Base-by-base conservation (phyloP, 208 protist genomes). In the Strigomonas culicis region DNA sequence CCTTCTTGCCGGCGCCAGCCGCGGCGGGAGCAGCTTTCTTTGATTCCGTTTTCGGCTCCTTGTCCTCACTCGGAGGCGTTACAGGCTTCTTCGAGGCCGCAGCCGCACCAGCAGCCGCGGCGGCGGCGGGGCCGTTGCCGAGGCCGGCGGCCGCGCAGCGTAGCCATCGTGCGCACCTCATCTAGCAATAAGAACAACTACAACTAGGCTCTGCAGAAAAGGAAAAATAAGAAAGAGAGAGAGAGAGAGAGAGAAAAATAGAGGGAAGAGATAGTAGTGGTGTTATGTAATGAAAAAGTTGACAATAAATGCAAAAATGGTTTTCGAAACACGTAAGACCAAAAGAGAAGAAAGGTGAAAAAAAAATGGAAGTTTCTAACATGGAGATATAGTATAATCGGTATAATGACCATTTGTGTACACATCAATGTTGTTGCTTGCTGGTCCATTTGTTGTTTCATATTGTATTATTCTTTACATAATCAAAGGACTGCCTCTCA, bases 1-100 rank as follows among this genome's bases (percentile, higher is more conserved):
- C 66, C 2, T 72, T 63, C 52, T 74, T 79, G 19, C 53, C 62
- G 36, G 34, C 51, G n/a, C 56, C 43, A 70, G 84, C 88, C n/a
- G 47, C 31, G 30, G 52, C 55, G 19, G 27, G 43, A 4, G 68
- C 22, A 6, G 58, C 65, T 1, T 68, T 56, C 44, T 70, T 76
- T 19, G 22, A 43, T 31, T 52, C 59, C 55, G 57, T 56, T 57
- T 57, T 36, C 4, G 49, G 31, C 65, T 62, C 59, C 27, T 30
- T 21, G 10, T 0, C 28, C 43, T 22, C 55, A 36, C 41, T 34
- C 6, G 17, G 4, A 6, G 56, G 36, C 36, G 46, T 61, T 49
- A 2, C 32, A 17, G 24, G 15, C 51, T 10, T 31, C 24, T 10
- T 30, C 6, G 51, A 4, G 28, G 24, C 51, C 2, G 51, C 21